phyloP scores from a whole-genome alignment of 2,329 filamentous ascomycete species.

The Claviceps quebecensis region DNA sequence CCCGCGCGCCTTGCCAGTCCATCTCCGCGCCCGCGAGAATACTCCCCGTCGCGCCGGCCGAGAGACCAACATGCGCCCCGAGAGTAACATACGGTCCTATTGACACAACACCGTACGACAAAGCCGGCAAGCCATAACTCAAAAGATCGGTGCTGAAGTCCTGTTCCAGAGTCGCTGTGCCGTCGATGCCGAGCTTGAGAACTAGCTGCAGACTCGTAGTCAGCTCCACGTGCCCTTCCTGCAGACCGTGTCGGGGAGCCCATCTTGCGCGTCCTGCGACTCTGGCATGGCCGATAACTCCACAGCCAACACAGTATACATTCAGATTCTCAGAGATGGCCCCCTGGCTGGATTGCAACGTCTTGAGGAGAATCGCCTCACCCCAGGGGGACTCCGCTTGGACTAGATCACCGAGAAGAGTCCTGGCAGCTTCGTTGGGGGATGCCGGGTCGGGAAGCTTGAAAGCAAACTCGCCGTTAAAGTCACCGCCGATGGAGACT shows the following conservation, averaged over 20 bases:
- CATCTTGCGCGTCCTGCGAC: conserved; percentile 4
- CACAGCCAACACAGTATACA: conserved; percentile 5
- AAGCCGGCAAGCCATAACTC: conserved; percentile 12
- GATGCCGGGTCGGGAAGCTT: conserved; percentile 9
- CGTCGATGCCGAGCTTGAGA: conserved; percentile 17
- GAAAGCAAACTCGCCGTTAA: conserved; percentile 9
- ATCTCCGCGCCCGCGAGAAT: conserved; percentile 18
- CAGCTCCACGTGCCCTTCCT: conserved; percentile 10
- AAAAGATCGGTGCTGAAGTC: conserved; percentile 12
- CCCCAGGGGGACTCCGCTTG: conserved; percentile 3
- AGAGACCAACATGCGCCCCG: conserved; percentile 10
- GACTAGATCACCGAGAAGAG: neutral
- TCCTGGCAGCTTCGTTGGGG: neutral
- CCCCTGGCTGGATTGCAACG: neutral
- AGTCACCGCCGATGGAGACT: conserved; percentile 5
- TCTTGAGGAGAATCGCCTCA: conserved; percentile 1
- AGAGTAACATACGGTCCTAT: conserved; percentile 14
- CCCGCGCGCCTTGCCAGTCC: conserved; percentile 4
- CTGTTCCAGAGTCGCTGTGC: conserved; percentile 10
- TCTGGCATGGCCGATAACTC: conserved; percentile 1
- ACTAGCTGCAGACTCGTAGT: neutral
- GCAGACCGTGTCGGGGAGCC: conserved; percentile 8
- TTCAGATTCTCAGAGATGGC: neutral
- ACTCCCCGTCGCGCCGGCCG: conserved; percentile 12
- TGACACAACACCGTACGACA: conserved; percentile 14